Percentiles rank a stretch among this genome's conserved stretches.
phyloP scores from a whole-genome alignment of 441 rosid genomes.

The Gossypium gossypioides region DNA sequence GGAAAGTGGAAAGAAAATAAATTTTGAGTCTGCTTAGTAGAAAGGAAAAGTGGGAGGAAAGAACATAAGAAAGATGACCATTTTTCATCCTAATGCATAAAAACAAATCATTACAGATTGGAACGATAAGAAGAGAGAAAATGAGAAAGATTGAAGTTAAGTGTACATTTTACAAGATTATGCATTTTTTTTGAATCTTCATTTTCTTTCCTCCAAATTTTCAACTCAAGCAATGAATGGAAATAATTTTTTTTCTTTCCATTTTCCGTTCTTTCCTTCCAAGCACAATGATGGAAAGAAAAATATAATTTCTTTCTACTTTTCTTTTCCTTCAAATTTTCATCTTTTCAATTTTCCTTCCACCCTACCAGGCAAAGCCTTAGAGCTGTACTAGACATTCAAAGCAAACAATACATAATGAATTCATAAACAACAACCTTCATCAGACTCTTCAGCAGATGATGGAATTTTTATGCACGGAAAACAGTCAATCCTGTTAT shows the following conservation, averaged over 20 bases:
- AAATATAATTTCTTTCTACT: not conserved
- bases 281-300: not conserved
- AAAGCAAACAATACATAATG: not conserved
- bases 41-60: too few species aligned
- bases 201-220: not conserved
- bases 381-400: not conserved
- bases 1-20: not conserved
- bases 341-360: not conserved
- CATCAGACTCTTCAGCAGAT: slow-evolving; percentile 45
- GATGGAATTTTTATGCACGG: slow-evolving; percentile 64
- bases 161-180: not conserved
- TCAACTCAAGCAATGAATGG: not conserved
- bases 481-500: slow-evolving; percentile 79
- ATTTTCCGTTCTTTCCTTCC: not conserved
- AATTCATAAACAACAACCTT: slow-evolving; percentile 31
- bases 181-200: not conserved
- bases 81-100: not conserved
- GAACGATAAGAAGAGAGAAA: not conserved
- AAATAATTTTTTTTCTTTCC: not conserved
- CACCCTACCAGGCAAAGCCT: not conserved
- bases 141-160: not conserved
- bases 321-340: not conserved
- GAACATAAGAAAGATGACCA: not conserved
- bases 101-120: not conserved
- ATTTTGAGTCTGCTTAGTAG: not conserved